Conservation (phyloP, 176 grass and related monocot species). For the Zoysia pacifica region DNA sequence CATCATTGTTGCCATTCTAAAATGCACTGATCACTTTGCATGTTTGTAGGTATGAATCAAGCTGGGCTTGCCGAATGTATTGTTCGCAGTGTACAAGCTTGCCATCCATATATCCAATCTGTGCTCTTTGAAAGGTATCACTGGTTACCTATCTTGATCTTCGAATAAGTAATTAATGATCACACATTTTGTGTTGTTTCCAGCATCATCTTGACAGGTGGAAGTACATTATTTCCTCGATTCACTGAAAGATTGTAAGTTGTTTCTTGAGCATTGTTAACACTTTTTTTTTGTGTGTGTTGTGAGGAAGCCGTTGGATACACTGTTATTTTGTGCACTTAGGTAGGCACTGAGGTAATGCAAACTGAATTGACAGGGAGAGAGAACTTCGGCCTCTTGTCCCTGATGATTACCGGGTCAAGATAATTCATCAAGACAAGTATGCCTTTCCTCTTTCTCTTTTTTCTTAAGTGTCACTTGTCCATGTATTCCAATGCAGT, state of each 20-base stretch:
- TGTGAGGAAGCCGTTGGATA: neutral
- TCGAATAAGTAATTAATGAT: slow-evolving; percentile 13
- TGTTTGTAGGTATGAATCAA: slow-evolving; percentile 91
- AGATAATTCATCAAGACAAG: slow-evolving; percentile 84
- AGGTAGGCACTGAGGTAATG: neutral
- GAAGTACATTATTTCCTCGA: slow-evolving; percentile 81
- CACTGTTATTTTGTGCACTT: slow-evolving; percentile 6
- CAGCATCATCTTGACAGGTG: slow-evolving; percentile 92
- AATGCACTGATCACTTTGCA: neutral
- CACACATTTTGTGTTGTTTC: slow-evolving; percentile 38
- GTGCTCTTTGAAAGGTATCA: slow-evolving; percentile 80
- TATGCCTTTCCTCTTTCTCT: slow-evolving; percentile 30
- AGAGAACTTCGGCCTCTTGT: slow-evolving; percentile 90
- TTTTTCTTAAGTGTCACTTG: neutral
- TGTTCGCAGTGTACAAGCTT: slow-evolving; percentile 72
- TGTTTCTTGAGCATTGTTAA: slow-evolving; percentile 13
- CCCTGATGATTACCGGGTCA: slow-evolving; percentile 70
- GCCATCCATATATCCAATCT: slow-evolving; percentile 81
- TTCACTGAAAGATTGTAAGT: slow-evolving; percentile 91
- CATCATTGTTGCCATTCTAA: slow-evolving; percentile 9
- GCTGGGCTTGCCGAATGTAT: slow-evolving; percentile 96
- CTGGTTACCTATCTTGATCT: no score
- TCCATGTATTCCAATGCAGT: no score
- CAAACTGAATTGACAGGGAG: slow-evolving; percentile 46
- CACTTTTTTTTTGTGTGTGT: neutral